Evolutionary conservation across 2,329 filamentous ascomycete species (phyloP).

Genomic region (Trichophaea hybrida): DNA sequence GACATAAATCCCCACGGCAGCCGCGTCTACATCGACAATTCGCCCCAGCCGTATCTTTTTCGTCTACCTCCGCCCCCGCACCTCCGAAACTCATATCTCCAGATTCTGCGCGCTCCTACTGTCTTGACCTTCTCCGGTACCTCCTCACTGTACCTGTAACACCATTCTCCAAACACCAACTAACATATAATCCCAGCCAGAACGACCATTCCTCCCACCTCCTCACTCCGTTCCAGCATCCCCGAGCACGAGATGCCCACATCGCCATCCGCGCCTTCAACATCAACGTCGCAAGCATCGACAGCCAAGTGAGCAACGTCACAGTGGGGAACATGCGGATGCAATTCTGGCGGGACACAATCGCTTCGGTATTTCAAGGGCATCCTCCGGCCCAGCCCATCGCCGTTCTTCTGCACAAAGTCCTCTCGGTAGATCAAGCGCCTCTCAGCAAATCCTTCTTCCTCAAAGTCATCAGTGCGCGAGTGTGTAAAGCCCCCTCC

Average conservation of each 20-base stretch:
- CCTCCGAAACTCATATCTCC: slow-evolving; percentile 27
- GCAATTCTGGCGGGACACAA: slow-evolving; percentile 84
- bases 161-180: background rate
- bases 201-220: slow-evolving; percentile 83
- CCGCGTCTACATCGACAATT: no score
- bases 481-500: slow-evolving; percentile 21
- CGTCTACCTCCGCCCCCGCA: background rate
- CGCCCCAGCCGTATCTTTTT: no score
- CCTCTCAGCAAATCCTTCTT: slow-evolving; percentile 37
- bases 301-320: slow-evolving; percentile 78
- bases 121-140: slow-evolving; percentile 43
- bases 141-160: slow-evolving; percentile 1
- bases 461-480: slow-evolving; percentile 58
- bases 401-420: slow-evolving; percentile 64
- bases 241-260: slow-evolving; percentile 63
- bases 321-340: slow-evolving; percentile 77
- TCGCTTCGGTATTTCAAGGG: slow-evolving; percentile 57
- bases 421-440: slow-evolving; percentile 44
- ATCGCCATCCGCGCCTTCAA: slow-evolving; percentile 85
- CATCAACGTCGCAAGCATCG: slow-evolving; percentile 75
- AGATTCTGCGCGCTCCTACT: slow-evolving; percentile 43
- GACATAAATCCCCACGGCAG: no score
- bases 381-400: slow-evolving; percentile 81
- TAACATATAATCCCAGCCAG: slow-evolving; percentile 40
- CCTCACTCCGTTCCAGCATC: slow-evolving; percentile 70